Evolutionary conservation across 257 asterid genomes (phyloP).

Genomic region (Nemophila menziesii): DNA sequence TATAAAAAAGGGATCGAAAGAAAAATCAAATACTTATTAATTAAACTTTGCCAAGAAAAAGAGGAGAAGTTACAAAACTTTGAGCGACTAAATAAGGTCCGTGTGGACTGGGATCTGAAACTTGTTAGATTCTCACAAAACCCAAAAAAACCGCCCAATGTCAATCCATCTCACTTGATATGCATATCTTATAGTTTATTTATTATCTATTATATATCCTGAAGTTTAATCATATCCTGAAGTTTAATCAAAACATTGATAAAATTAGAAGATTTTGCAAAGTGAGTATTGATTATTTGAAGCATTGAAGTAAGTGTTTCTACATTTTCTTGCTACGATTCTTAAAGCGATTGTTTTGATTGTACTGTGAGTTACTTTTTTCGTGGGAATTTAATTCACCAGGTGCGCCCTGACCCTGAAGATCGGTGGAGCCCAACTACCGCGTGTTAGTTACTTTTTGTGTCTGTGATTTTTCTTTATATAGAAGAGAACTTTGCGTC

Average conservation of each 20-base stretch:
- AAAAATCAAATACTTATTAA: neutral
- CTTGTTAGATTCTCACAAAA: slow-evolving; percentile 10
- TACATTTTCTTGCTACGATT: neutral
- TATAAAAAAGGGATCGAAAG: too few species aligned
- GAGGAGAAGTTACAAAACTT: neutral
- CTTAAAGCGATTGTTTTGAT: neutral
- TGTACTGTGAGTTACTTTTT: neutral
- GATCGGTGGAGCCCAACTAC: too few species aligned
- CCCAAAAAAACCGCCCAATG: slow-evolving; percentile 1
- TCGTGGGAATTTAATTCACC: too few species aligned
- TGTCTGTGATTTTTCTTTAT: neutral
- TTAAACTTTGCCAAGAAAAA: neutral
- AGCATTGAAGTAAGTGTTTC: neutral
- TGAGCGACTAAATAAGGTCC: neutral
- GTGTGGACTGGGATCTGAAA: slow-evolving; percentile 11
- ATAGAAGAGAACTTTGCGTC: slow-evolving; percentile 3
- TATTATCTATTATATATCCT: slow-evolving; percentile 1
- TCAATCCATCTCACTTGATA: slow-evolving; percentile 13
- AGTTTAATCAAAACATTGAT: neutral
- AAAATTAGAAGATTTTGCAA: slow-evolving; percentile 1
- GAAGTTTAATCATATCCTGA: too few species aligned
- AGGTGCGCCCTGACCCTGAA: too few species aligned
- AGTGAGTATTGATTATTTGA: neutral
- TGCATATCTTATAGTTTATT: slow-evolving; percentile 4
- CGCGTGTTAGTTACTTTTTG: too few species aligned